Conservation (phyloP, 2,329 filamentous ascomycete genomes). For the Epichloe elymi region DNA sequence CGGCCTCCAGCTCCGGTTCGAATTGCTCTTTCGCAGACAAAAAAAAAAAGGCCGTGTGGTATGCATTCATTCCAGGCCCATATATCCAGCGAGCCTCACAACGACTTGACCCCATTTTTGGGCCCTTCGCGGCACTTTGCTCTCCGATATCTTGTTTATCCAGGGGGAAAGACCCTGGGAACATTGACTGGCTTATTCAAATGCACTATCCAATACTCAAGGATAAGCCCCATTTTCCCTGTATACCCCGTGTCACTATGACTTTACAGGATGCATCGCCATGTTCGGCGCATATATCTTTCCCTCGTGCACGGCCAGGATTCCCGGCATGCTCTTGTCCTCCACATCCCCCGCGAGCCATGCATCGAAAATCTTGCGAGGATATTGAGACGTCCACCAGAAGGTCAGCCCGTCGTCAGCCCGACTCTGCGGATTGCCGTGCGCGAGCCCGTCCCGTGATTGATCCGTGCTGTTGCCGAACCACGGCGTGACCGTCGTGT, state of each 20-base stretch:
- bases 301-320: constrained; percentile 16
- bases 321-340: constrained; percentile 12
- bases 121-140: no score
- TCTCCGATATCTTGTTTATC: no score
- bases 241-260: background rate
- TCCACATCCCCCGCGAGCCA: constrained; percentile 16
- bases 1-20: no score
- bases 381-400: constrained; percentile 23
- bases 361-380: constrained; percentile 17
- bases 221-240: no score
- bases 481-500: constrained; percentile 9
- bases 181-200: no score
- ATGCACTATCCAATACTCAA: no score
- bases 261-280: constrained; percentile 25
- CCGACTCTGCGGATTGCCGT: constrained; percentile 12
- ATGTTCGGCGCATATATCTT: constrained; percentile 22
- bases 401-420: constrained; percentile 12
- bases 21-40: no score
- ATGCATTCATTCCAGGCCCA: no score
- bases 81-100: no score
- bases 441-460: constrained; percentile 15
- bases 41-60: no score
- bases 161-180: no score
- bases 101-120: no score
- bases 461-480: constrained; percentile 16